A percentile compares a stretch with the other conserved stretches of the same genome.
Conservation (phyloP, 306 rosid genomes). For the Cucurbita argyrosperma region DNA sequence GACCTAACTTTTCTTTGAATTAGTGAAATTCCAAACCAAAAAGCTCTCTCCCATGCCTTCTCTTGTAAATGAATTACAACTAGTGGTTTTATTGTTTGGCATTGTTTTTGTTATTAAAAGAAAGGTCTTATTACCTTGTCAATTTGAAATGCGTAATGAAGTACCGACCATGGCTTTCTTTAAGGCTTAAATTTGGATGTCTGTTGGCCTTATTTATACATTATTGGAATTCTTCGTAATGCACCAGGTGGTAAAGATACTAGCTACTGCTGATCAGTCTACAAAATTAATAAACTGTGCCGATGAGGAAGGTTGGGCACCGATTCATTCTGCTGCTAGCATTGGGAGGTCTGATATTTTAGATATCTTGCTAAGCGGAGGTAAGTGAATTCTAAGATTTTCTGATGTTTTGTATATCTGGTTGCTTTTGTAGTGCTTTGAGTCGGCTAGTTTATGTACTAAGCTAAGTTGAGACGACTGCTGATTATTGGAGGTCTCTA, state of each 20-base stretch:
- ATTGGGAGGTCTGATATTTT: slow-evolving; percentile 48
- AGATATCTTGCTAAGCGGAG: slow-evolving; percentile 42
- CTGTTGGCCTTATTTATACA: background rate
- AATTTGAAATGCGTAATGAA: background rate
- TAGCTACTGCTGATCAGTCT: slow-evolving; percentile 36
- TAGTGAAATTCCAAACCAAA: background rate
- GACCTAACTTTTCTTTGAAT: background rate
- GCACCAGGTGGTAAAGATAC: slow-evolving; percentile 43
- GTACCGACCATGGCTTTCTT: too few species aligned
- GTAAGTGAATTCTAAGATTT: slow-evolving; percentile 8
- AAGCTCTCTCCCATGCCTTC: background rate
- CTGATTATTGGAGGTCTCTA: background rate
- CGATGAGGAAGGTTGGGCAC: slow-evolving; percentile 95
- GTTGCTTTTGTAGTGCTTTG: background rate
- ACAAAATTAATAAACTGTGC: slow-evolving; percentile 32
- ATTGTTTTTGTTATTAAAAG: background rate
- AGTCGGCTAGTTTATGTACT: background rate
- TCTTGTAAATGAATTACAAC: background rate
- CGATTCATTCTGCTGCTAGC: slow-evolving; percentile 88
- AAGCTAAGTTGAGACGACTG: background rate
- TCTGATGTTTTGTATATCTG: background rate
- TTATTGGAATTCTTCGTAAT: background rate
- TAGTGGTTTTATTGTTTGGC: background rate
- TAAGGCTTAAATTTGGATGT: background rate
- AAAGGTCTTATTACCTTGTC: background rate